Base-by-base conservation (phyloP, 176 grass and related monocot genomes). In the Rhynchospora breviuscula region DNA sequence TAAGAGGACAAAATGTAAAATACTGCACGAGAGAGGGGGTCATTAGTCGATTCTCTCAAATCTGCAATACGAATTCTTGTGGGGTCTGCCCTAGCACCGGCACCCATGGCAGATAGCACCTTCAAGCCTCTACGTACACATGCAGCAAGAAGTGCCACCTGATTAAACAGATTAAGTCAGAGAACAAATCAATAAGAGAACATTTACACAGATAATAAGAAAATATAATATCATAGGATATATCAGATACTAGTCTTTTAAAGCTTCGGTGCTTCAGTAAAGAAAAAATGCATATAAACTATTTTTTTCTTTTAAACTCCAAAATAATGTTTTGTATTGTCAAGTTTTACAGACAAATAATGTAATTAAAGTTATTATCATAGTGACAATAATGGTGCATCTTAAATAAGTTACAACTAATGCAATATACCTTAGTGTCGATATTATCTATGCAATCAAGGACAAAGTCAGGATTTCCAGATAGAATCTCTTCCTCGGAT, bases 381-480 rank as follows among this genome's bases (percentile, higher is more conserved):
- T 52, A 48, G 23, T 48, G 29, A 76, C 12, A 54, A 76, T 17
- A 54, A 25, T 8, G 22, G 26, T 31, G 22, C 72, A 76, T 54
- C 21, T 29, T 53, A 14, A 15, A 75, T 68, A 75, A 46, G 22
- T 53, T 26, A 75, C 48, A 26, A 6, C 31, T 7, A 7, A 69
- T 69, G 66, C 6, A 43, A 69, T 76, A 48, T 53, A 98, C 96
- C 92, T 95, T 98, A 0, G 93, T 98, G 87, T 95, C 96, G 59
- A 98, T 98, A 78, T 98, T 98, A 90, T 95, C 91, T 74, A 99
- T 99, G 88, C 96, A 99, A 89, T 99, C 96, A 77, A 99, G 96
- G 87, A 99, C 93, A 88, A 93, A 99, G 72, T 99, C 96, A 76
- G 96, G 96, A 78, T 89, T 74, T 75, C 96, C 96, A 76, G 91